Conservation (phyloP, 2,329 filamentous ascomycete genomes). For the Ophiognomonia clavigignenti-juglandacearum region DNA sequence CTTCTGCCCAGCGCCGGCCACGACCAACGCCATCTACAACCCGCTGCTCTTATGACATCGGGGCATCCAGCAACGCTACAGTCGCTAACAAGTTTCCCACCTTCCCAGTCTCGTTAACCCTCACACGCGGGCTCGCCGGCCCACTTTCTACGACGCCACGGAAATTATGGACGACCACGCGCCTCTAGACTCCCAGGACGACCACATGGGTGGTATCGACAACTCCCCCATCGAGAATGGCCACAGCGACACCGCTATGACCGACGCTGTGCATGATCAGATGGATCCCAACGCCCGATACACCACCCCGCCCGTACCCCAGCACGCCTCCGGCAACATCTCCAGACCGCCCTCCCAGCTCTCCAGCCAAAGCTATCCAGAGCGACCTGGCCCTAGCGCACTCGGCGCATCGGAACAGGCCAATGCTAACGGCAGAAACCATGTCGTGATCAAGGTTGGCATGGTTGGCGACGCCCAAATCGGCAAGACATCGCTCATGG, state of each 20-base stretch:
- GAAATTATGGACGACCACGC: conserved; percentile 46
- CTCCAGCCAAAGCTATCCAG: conserved; percentile 38
- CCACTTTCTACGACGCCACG: conserved; percentile 47
- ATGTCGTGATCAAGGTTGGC: conserved; percentile 97
- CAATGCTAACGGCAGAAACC: conserved; percentile 49
- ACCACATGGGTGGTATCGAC: conserved; percentile 46
- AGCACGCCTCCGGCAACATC: conserved; percentile 32
- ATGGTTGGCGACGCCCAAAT: conserved; percentile 99
- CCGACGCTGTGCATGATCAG: conserved; percentile 27
- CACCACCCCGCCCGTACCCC: conserved; percentile 40
- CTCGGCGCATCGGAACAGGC: conserved; percentile 23
- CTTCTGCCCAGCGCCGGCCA: too few species aligned
- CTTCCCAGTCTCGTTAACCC: conserved; percentile 43
- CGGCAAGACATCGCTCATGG: conserved; percentile 98
- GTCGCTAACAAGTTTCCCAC: conserved; percentile 2
- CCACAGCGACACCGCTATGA: conserved; percentile 38
- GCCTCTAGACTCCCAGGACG: conserved; percentile 38
- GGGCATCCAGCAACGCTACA: conserved; percentile 34
- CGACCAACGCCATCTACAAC: too few species aligned
- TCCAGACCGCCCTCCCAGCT: conserved; percentile 53
- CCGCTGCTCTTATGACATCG: too few species aligned
- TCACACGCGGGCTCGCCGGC: conserved; percentile 44
- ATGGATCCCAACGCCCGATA: conserved; percentile 39
- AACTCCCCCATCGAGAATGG: conserved; percentile 33
- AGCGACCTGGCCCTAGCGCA: conserved; percentile 36